Percentiles rank a stretch among this genome's conserved stretches.
Evolutionary conservation across 371 early-diverging fungal species (phyloP).

Genomic region (Lichtheimia hyalospora): DNA sequence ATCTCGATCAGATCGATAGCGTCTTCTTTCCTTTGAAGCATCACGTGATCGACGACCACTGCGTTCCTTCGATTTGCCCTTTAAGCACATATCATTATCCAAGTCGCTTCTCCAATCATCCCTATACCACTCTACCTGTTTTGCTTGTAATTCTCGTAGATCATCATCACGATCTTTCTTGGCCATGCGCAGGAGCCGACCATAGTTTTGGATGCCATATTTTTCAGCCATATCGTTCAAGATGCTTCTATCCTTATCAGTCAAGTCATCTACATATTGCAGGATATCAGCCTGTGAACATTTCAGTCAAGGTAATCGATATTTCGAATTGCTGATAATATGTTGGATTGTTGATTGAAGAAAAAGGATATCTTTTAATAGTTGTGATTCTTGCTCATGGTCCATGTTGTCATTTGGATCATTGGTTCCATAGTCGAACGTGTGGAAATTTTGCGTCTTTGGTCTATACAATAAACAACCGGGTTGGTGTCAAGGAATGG

Average conservation of each 20-base stretch:
- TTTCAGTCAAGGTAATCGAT: slow-evolving; percentile 19
- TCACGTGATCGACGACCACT: slow-evolving; percentile 14
- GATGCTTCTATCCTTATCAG: slow-evolving; percentile 35
- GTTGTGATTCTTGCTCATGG: slow-evolving; percentile 31
- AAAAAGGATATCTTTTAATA: slow-evolving; percentile 44
- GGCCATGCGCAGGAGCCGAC: slow-evolving; percentile 38
- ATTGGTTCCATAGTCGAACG: slow-evolving; percentile 45
- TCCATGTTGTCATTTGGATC: slow-evolving; percentile 15
- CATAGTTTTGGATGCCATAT: slow-evolving; percentile 45
- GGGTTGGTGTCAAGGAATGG: not conserved
- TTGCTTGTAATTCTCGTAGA: slow-evolving; percentile 27
- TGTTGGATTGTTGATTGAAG: not conserved
- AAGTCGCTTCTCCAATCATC: no score
- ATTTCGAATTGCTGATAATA: not conserved
- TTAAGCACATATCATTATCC: no score
- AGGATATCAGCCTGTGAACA: slow-evolving; percentile 43
- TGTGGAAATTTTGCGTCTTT: slow-evolving; percentile 16
- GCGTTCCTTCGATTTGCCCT: slow-evolving; percentile 4
- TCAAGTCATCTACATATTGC: slow-evolving; percentile 47
- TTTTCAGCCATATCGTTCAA: slow-evolving; percentile 46
- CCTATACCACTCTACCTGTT: slow-evolving; percentile 10
- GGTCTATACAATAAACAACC: not conserved
- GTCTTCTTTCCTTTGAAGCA: slow-evolving; percentile 10
- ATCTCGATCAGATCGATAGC: slow-evolving; percentile 3
- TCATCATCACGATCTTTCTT: slow-evolving; percentile 48